Conservation (phyloP, 345 rosid species). For the Eucalyptus regnans region DNA sequence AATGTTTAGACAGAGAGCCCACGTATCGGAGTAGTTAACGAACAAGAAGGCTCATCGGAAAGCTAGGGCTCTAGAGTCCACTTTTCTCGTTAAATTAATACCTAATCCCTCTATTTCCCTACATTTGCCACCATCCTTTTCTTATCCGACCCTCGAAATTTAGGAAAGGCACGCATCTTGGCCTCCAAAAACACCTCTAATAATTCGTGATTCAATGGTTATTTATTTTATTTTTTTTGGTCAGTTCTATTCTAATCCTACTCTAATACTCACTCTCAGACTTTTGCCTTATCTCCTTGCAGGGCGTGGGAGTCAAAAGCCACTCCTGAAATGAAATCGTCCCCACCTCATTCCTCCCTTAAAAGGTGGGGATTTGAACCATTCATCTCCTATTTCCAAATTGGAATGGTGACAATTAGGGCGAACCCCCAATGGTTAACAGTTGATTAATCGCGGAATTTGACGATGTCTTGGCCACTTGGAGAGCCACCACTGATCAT, state of each 20-base stretch:
- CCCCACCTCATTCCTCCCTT: too few relatives aligned
- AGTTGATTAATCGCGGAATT: neutral
- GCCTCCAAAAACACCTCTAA: accelerated
- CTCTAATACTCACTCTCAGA: too few relatives aligned
- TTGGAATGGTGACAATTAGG: too few relatives aligned
- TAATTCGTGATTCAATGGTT: accelerated
- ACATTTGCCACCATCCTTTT: neutral
- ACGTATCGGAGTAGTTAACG: neutral
- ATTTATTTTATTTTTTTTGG: too few relatives aligned
- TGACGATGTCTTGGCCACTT: neutral
- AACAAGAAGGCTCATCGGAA: neutral
- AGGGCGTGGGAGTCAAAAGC: too few relatives aligned
- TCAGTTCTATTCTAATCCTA: too few relatives aligned
- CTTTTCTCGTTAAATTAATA: neutral
- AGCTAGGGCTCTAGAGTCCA: neutral
- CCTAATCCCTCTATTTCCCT: neutral
- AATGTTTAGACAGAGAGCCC: neutral
- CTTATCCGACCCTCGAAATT: neutral
- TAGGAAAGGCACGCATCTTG: accelerated
- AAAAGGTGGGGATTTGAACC: too few relatives aligned
- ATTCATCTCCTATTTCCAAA: too few relatives aligned
- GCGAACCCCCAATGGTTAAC: too few relatives aligned
- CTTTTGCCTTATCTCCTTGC: too few relatives aligned
- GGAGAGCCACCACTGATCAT: neutral
- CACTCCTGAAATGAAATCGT: too few relatives aligned